phyloP scores from a whole-genome alignment of 371 early-diverging fungal species.

The Smittium culicis region DNA sequence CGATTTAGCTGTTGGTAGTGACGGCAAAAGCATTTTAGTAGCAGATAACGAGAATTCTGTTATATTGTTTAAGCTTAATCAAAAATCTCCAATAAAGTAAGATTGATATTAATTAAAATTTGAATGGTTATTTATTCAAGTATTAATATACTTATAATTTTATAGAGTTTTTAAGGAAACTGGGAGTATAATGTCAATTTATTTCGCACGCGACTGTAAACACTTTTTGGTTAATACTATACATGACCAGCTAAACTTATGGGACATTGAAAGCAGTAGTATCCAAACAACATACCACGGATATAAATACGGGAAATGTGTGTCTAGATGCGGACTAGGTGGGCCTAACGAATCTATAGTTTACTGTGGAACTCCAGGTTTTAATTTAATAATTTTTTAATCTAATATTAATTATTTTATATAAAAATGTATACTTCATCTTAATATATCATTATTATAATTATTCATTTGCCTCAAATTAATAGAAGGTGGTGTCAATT shows the following conservation, averaged over 20 bases:
- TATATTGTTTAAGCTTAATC: neutral
- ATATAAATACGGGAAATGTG: constrained; percentile 68
- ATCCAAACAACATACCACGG: constrained; percentile 64
- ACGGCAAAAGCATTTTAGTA: constrained; percentile 59
- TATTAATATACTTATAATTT: too few species aligned
- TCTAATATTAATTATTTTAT: too few species aligned
- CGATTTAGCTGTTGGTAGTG: constrained; percentile 62
- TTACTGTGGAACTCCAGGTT: constrained; percentile 81
- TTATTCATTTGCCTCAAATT: neutral
- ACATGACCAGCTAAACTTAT: constrained; percentile 55
- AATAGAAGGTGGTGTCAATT: constrained; percentile 60
- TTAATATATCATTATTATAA: too few species aligned
- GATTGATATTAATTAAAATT: too few species aligned
- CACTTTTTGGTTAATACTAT: constrained; percentile 61
- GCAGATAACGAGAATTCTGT: constrained; percentile 48
- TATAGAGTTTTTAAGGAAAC: constrained; percentile 42
- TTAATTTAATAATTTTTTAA: too few species aligned
- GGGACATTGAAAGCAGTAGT: constrained; percentile 58
- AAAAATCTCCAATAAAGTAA: constrained; percentile 35
- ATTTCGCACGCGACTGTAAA: constrained; percentile 51
- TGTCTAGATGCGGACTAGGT: constrained; percentile 86
- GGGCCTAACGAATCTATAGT: constrained; percentile 70
- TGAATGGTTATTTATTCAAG: too few species aligned
- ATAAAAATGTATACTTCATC: too few species aligned
- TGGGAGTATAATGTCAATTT: constrained; percentile 60